phyloP scores from a whole-genome alignment of 306 rosid genomes.

The Carpinus viminea region DNA sequence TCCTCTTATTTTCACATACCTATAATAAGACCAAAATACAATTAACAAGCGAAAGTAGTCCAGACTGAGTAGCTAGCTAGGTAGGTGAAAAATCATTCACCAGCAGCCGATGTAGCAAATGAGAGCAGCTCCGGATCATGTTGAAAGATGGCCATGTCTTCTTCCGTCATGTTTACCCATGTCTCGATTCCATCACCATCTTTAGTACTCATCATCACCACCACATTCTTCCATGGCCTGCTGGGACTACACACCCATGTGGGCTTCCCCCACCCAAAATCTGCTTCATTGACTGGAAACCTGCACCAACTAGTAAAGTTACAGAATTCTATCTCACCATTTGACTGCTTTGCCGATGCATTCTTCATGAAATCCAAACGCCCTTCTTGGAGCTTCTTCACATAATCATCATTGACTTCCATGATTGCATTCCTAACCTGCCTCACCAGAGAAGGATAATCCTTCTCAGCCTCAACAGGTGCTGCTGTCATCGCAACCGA shows the following conservation, averaged over 20 bases:
- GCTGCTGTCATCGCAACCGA: too few relatives aligned
- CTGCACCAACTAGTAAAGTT: slow-evolving; percentile 14
- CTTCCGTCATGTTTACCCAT: neutral
- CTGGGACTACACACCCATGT: neutral
- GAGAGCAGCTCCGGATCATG: neutral
- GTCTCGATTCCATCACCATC: neutral
- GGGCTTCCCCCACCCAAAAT: slow-evolving; percentile 10
- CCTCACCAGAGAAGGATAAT: too few relatives aligned
- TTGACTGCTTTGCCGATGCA: neutral
- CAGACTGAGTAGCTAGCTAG: too few relatives aligned
- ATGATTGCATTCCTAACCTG: slow-evolving; percentile 2
- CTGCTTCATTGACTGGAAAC: neutral
- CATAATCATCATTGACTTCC: neutral
- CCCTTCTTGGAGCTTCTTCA: neutral
- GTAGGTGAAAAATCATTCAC: neutral
- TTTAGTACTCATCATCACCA: neutral
- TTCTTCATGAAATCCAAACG: neutral
- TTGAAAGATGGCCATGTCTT: slow-evolving; percentile 3
- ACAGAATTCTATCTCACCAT: neutral
- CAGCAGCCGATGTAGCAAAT: neutral
- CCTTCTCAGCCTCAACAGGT: too few relatives aligned
- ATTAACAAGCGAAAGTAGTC: too few relatives aligned
- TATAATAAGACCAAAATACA: too few relatives aligned
- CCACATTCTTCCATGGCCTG: neutral
- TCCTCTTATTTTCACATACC: too few relatives aligned